Base-by-base conservation (phyloP, 495 filamentous ascomycete species). In the Chaetomium cochliodes region DNA sequence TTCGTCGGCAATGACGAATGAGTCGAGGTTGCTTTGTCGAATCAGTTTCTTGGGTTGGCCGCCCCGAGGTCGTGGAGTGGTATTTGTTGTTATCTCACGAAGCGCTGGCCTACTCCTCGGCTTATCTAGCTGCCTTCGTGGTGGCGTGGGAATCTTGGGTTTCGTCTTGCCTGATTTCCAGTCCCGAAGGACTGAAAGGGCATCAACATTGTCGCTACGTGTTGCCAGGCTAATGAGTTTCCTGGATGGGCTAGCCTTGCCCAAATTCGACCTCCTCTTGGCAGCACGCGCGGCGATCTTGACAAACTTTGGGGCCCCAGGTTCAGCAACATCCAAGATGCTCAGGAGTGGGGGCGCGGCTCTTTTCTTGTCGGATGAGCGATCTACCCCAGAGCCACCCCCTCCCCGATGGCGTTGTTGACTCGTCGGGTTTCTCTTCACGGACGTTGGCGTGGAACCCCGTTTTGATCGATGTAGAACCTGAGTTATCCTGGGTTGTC, bases 161-260 rank as follows among this genome's bases (percentile, higher is more conserved):
- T 72, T 75, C 53, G 93, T 86, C 46, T 74, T 85, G 8, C 93
- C 92, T 64, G 79, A 81, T 70, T 85, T 88, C 94, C 94, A 98
- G 61, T 89, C 82, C 23, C 77, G 79, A 54, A 98, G 76, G 15
- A 86, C 79, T 16, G 78, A 75, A 52, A 87, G 86, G 0, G 86
- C 89, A 71, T 97, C 94, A 25, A 85, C 75, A 8, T 90, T 96
- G 68, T 97, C 93, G 18, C 77, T 70, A 25, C 80, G 81, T 28
- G 86, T 93, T 41, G 86, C 87, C 8, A 98, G 73, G 39, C 85
- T 78, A 56, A 98, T 84, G 37, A 85, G 75, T 72, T 97, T 98
- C 39, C 74, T 80, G 6, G 84, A 82, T n/a, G 92, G 92, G 57
- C 87, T 91, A 61, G 87, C 84, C 69, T 89, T 86, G 8, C 91